These are phyloP conservation scores for Sphaerulina populicola DNA, from an alignment of 2,329 filamentous ascomycete species.

Conservation along the genomic window DNA sequence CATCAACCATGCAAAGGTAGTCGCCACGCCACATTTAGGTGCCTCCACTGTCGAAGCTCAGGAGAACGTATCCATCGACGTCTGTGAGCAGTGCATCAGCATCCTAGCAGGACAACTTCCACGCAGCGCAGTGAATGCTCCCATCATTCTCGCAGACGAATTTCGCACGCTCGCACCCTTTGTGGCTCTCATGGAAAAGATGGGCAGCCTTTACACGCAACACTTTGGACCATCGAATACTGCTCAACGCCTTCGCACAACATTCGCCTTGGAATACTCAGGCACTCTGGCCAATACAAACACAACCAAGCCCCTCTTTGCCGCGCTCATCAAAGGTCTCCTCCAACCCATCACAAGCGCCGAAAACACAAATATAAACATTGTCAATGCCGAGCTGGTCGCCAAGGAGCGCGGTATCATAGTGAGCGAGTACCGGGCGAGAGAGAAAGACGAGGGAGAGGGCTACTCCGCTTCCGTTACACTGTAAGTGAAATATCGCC, in stretches of 20 bases:
- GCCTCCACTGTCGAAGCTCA: conserved; percentile 75
- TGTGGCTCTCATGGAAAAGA: conserved; percentile 66
- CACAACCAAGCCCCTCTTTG: conserved; percentile 71
- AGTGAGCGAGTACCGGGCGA: conserved; percentile 63
- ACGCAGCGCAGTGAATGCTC: conserved; percentile 66
- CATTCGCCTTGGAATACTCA: conserved; percentile 69
- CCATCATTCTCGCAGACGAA: conserved; percentile 71
- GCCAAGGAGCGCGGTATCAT: conserved; percentile 69
- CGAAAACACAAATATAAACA: conserved; percentile 64
- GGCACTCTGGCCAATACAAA: conserved; percentile 62
- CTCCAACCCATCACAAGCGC: conserved; percentile 59
- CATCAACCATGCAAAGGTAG: conserved; percentile 60
- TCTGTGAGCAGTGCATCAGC: conserved; percentile 68
- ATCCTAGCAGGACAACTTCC: conserved; percentile 66
- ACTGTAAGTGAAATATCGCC: conserved; percentile 32
- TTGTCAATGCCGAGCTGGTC: conserved; percentile 69
- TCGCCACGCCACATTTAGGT: conserved; percentile 71
- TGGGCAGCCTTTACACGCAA: conserved; percentile 71
- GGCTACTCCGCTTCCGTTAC: conserved; percentile 65
- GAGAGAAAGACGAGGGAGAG: conserved; percentile 47
- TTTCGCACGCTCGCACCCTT: conserved; percentile 70
- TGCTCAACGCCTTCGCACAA: conserved; percentile 48
- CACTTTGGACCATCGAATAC: conserved; percentile 49
- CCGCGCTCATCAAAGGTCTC: conserved; percentile 69
- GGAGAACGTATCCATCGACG: conserved; percentile 74